phyloP scores from a whole-genome alignment of 257 asterid genomes.

The Paulownia fortunei region DNA sequence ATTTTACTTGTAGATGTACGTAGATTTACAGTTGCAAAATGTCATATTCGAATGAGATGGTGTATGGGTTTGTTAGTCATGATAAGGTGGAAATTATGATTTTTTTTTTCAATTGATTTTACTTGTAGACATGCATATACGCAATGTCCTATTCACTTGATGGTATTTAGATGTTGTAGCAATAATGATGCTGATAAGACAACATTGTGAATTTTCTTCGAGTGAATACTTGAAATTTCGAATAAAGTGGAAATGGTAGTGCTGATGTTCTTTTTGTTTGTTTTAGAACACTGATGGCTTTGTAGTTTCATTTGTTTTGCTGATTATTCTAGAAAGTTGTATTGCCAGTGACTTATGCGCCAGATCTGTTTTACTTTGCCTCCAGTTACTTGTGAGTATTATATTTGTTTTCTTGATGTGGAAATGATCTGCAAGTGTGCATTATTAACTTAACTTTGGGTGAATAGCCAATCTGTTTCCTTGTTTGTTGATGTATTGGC shows the following conservation, averaged over 20 bases:
- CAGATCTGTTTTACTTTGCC: constrained; percentile 18
- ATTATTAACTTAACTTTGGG: neutral
- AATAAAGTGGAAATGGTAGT: constrained; percentile 13
- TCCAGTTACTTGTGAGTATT: neutral
- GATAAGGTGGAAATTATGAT: neutral
- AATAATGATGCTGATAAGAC: neutral
- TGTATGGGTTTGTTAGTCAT: neutral
- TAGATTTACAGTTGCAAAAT: neutral
- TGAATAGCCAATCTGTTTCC: neutral
- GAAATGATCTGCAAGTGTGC: constrained; percentile 14
- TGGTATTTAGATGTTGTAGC: neutral
- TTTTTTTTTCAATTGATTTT: neutral
- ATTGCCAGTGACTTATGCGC: constrained; percentile 3
- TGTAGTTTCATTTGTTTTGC: constrained; percentile 8
- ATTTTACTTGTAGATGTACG: neutral
- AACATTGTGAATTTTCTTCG: neutral
- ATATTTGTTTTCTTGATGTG: neutral
- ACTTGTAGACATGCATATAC: neutral
- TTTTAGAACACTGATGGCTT: neutral
- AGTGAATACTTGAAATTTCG: constrained; percentile 9
- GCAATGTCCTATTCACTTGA: neutral
- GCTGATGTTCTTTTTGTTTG: neutral
- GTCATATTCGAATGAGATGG: neutral
- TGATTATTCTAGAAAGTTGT: constrained; percentile 6
- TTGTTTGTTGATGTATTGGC: neutral